Evolutionary conservation across 306 rosid genomes (phyloP), one percentile per base, ranked within the genome.

Genomic region (Cucumis sativus): DNA sequence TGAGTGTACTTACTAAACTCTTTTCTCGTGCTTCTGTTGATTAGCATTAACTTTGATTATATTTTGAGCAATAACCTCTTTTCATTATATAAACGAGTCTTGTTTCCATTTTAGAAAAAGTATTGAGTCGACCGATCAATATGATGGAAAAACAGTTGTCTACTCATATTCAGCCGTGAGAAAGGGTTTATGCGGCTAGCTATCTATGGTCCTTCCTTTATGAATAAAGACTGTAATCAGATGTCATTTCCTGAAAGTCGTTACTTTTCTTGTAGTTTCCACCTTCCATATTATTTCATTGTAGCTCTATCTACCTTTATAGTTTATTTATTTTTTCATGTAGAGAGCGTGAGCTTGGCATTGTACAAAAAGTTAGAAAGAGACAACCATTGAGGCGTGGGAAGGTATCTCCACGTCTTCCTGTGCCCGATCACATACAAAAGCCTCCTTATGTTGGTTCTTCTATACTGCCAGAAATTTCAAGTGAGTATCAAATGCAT

Each of bases 371-470:
- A 84, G 76, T 71, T 35, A 88, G 55, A 69, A 87, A 84, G 81
- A 70, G 81, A 51, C 93, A 88, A 61, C 88, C 95, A 15, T 82
- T 95, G 87, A 86, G 87, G 87, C 90, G 92, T 76, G 97, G 92
- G 23, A 84, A 87, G 82, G 96, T 92, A 28, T 95, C 97, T 0
- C 97, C 97, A 13, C 45, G 62, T 70, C 92, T 92, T 61, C 89
- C 88, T 59, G 97, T 95, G 54, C 99, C 97, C 23, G 96, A 95
- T 64, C 86, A 90, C 82, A 92, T 95, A 80, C 90, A 69, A 49
- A 90, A 66, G 87, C 97, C 99, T 65, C 96, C 97, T 80, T 95
- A 95, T 82, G 92, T 86, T 28, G 97, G 86, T 68, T 83, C 96
- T 25, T 67, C 88, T 77, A 35, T 54, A 65, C 75, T 95, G 81